Evolutionary conservation across 2,329 filamentous ascomycete species (phyloP).

Genomic region (Fusarium neocosmosporiellum): DNA sequence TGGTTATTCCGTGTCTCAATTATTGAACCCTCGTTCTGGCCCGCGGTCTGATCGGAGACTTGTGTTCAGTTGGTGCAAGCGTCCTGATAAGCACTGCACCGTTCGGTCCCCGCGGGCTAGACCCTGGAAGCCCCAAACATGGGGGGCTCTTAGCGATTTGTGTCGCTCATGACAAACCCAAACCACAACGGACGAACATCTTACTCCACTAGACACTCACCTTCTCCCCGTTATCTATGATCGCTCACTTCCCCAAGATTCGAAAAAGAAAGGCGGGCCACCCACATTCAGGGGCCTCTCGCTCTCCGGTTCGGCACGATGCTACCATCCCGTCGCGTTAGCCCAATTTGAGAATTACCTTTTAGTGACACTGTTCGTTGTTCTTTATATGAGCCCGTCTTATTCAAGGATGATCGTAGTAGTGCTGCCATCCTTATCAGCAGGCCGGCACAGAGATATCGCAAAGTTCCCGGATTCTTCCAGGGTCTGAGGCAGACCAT

Average conservation of each 20-base stretch:
- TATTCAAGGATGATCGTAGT: neutral
- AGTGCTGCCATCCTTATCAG: constrained; percentile 27
- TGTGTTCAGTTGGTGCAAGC: constrained; percentile 45
- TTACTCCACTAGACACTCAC: neutral
- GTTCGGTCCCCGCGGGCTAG: constrained; percentile 4
- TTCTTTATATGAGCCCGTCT: neutral
- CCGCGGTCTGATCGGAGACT: constrained; percentile 45
- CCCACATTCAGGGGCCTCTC: neutral
- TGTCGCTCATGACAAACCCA: constrained; percentile 37
- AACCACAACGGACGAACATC: constrained; percentile 12
- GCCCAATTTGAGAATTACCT: constrained; percentile 17
- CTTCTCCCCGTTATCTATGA: constrained; percentile 14
- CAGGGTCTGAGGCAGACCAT: constrained; percentile 31
- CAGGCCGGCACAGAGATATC: constrained; percentile 3
- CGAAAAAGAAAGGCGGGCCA: constrained; percentile 22
- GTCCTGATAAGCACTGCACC: constrained; percentile 51
- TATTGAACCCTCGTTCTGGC: neutral
- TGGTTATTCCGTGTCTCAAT: neutral
- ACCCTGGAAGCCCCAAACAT: constrained; percentile 4
- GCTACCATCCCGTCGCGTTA: constrained; percentile 23
- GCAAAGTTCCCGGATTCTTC: constrained; percentile 1
- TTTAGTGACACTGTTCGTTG: neutral
- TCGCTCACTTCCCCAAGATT: neutral
- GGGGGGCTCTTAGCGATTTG: constrained; percentile 25
- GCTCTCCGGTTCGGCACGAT: constrained; percentile 9